Conservation (phyloP, 768 basidiomycete species). For the Tylopilus subfusipes region DNA sequence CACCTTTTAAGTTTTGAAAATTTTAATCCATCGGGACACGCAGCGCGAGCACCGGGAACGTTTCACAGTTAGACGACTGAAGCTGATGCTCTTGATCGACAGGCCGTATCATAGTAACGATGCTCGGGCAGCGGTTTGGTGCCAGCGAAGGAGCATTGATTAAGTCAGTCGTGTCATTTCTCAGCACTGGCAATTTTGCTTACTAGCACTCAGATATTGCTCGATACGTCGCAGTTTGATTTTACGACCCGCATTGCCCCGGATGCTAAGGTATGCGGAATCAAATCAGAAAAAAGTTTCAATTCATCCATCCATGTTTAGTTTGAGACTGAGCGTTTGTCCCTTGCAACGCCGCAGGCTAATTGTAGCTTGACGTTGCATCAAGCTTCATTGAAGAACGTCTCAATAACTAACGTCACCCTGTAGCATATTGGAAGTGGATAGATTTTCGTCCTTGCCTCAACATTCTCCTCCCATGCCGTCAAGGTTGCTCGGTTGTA, state of each 20-base stretch:
- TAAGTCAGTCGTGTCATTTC: background rate
- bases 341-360: conserved; percentile 7
- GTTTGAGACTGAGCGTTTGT: background rate
- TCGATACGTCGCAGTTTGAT: background rate
- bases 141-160: no score
- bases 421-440: background rate
- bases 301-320: background rate
- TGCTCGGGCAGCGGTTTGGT: background rate
- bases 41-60: background rate
- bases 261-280: background rate
- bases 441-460: no score
- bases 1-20: background rate
- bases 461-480: no score
- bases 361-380: conserved; percentile 6
- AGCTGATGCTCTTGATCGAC: no score
- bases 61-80: background rate
- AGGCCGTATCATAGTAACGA: background rate
- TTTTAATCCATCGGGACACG: background rate
- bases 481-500: no score
- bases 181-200: no score
- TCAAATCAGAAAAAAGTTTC: background rate
- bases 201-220: background rate
- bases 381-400: conserved; percentile 4
- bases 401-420: background rate
- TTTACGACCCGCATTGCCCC: background rate